phyloP scores from a whole-genome alignment of 768 basidiomycete genomes.

The Termitomyces sp. region DNA sequence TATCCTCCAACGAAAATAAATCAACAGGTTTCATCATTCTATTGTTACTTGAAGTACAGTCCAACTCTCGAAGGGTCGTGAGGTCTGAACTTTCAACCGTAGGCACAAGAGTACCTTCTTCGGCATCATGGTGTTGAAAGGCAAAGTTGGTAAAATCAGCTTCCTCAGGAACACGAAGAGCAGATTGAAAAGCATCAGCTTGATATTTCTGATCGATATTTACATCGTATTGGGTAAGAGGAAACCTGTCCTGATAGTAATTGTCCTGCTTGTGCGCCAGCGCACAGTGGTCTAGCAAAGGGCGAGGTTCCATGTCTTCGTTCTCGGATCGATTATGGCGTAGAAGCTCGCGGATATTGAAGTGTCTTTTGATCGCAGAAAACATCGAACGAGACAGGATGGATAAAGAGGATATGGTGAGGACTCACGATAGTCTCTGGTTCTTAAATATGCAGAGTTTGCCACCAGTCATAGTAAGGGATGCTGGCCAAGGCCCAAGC shows the following conservation, averaged over 20 bases:
- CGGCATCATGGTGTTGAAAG: neutral
- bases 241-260: slow-evolving; percentile 2
- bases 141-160: slow-evolving; percentile 1
- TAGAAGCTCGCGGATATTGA: slow-evolving; percentile 5
- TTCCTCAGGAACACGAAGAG: neutral
- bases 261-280: slow-evolving; percentile 3
- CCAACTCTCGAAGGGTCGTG: neutral
- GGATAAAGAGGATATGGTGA: neutral
- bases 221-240: neutral
- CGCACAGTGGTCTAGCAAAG: neutral
- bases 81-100: neutral
- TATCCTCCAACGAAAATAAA: slow-evolving; percentile 9
- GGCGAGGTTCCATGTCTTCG: neutral
- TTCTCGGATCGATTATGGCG: neutral
- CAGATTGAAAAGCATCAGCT: slow-evolving; percentile 1
- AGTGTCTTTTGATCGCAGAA: neutral
- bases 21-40: neutral
- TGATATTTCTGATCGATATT: slow-evolving; percentile 1
- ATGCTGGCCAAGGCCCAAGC: slow-evolving; percentile 10
- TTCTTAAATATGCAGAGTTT: slow-evolving; percentile 8
- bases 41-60: neutral
- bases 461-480: neutral
- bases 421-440: neutral
- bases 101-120: neutral
- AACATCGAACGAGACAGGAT: neutral